phyloP scores from a whole-genome alignment of 1,139 yeast species.

The Suhomyces chickasaworum region DNA sequence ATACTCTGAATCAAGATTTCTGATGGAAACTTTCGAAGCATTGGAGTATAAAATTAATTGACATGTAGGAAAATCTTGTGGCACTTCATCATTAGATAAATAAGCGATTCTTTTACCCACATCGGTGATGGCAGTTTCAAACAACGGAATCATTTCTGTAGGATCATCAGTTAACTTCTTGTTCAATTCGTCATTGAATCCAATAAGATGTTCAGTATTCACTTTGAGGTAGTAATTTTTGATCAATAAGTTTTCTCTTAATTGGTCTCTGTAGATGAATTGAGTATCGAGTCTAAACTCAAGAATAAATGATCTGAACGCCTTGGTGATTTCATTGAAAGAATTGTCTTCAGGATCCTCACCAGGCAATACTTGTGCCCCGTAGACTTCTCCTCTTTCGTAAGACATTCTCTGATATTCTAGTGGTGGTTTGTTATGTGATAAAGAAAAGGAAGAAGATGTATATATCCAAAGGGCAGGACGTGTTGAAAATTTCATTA shows the following conservation, averaged over 20 bases:
- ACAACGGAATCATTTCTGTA: slow-evolving; percentile 81
- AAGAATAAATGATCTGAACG: slow-evolving; percentile 78
- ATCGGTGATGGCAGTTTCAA: slow-evolving; percentile 87
- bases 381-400: slow-evolving; percentile 78
- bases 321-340: slow-evolving; percentile 73
- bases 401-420: slow-evolving; percentile 57
- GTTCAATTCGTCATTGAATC: slow-evolving; percentile 86
- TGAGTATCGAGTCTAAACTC: slow-evolving; percentile 84
- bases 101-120: slow-evolving; percentile 82
- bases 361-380: slow-evolving; percentile 87
- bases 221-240: slow-evolving; percentile 75
- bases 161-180: slow-evolving; percentile 87
- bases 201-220: slow-evolving; percentile 81
- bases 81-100: slow-evolving; percentile 56
- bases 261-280: slow-evolving; percentile 88
- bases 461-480: not conserved
- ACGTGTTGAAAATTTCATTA: slow-evolving; percentile 16
- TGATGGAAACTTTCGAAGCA: slow-evolving; percentile 70
- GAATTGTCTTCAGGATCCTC: slow-evolving; percentile 68
- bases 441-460: not conserved
- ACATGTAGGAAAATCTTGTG: slow-evolving; percentile 70
- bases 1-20: slow-evolving; percentile 82
- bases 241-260: slow-evolving; percentile 82
- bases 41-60: slow-evolving; percentile 79
- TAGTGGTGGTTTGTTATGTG: no score